Conservation (phyloP, 1,284 basidiomycete species). For the Taiwanofungus camphoratus region DNA sequence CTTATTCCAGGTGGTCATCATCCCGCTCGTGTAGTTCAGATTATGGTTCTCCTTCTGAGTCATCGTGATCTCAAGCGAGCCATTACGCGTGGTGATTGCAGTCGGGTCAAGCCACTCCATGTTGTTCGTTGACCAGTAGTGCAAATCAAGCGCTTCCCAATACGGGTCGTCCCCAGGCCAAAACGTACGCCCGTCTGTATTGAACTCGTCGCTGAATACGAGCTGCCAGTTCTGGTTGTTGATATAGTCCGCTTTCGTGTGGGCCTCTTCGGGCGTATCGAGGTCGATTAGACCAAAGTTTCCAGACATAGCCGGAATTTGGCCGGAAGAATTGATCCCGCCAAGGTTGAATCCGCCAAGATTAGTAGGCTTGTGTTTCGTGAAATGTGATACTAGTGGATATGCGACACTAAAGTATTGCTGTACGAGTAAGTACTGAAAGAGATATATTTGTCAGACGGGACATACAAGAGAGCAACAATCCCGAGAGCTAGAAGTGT, state of each 20-base stretch:
- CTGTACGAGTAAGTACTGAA: not conserved
- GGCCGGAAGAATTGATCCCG: constrained; percentile 77
- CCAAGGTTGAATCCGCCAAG: constrained; percentile 77
- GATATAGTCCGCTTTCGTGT: constrained; percentile 53
- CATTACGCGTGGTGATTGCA: constrained; percentile 73
- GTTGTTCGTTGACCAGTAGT: constrained; percentile 62
- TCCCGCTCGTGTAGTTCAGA: constrained; percentile 70
- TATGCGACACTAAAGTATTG: constrained; percentile 62
- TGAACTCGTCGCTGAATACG: constrained; percentile 90
- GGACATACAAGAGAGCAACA: constrained; percentile 66
- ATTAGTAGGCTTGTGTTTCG: constrained; percentile 39
- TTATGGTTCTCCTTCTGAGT: constrained; percentile 62
- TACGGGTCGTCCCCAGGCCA: constrained; percentile 61
- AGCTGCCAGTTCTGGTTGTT: constrained; percentile 52
- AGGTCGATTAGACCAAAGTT: constrained; percentile 71
- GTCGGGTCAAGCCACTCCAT: constrained; percentile 76
- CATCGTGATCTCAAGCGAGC: constrained; percentile 78
- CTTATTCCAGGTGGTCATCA: constrained; percentile 82
- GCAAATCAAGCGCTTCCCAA: constrained; percentile 68
- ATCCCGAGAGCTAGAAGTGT: constrained; percentile 56
- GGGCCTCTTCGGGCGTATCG: constrained; percentile 63
- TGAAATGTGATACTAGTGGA: constrained; percentile 72
- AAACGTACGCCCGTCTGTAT: constrained; percentile 75
- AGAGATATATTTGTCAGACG: not conserved
- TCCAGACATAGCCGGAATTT: constrained; percentile 57